Base-by-base conservation (phyloP, 352 stramenopile genomes). In the Phytophthora pluvialis region DNA sequence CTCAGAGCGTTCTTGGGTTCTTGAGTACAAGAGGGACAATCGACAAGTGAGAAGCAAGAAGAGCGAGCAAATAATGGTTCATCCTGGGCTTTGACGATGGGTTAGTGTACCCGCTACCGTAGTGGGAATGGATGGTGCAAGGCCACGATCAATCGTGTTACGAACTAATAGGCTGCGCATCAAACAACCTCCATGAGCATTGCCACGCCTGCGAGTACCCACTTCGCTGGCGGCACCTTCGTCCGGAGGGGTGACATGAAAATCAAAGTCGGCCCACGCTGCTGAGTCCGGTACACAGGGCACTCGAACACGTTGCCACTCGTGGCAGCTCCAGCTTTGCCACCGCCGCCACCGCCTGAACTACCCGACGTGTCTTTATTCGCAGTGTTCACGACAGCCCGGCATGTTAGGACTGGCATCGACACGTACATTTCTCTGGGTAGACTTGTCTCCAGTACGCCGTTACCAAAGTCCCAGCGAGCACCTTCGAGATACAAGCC, bases 391-490 rank as follows among this genome's bases (percentile, higher is more conserved):
- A 93, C 70, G 10, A 93, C 72, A 3, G 90, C 91, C 21, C 91
- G 86, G 52, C 78, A 93, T 52, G 95, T 97, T 46, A 98, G 92
- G 21, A 98, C 91, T 5, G 94, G 93, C 92, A 98, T 97, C 1
- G 58, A 13, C 25, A 90, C 91, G 72, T 95, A 93, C 79, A 98
- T 95, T 64, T 98, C 93, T 75, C 96, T 93, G 0, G 93, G 89
- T 31, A 82, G 40, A 48, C 86, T 93, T 29, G 63, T 71, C 47
- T 97, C 90, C 26, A 98, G 77, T 31, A 91, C 85, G 16, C 88
- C 83, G 54, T 81, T 89, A 13, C 78, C 70, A 2, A 94, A 52
- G 56, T 97, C 88, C 90, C 90, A 98, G 11, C 89, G 81, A 25
- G 93, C 93, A 10, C 93, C 94, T 80, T 98, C 93, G 12, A 98